Percentiles rank a stretch among this genome's conserved stretches.
Evolutionary conservation across 202 grass and related monocot species (phyloP).

Genomic region (Schoenoplectus tabernaemontani): DNA sequence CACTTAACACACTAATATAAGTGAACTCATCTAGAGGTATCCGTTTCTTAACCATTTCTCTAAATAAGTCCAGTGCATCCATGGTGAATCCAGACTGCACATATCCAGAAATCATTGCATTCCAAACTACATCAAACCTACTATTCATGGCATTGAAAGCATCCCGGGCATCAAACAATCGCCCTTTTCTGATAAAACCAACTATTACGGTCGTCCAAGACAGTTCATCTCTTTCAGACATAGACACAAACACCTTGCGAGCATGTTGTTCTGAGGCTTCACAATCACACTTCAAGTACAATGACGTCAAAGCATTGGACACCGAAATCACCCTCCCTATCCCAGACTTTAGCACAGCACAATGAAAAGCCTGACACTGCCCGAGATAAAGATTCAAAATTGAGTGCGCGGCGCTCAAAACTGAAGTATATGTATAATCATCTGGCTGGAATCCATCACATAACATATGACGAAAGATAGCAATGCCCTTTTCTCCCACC

Average conservation of each 20-base stretch:
- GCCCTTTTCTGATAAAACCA: conserved; percentile 59
- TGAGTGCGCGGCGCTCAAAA: conserved; percentile 59
- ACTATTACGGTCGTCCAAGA: conserved; percentile 85
- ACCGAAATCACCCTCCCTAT: conserved; percentile 35
- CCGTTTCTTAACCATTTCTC: conserved; percentile 49
- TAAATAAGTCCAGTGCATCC: conserved; percentile 69
- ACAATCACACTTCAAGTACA: conserved; percentile 48
- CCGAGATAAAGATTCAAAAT: conserved; percentile 30
- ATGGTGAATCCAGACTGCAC: conserved; percentile 46
- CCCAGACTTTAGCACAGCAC: conserved; percentile 46
- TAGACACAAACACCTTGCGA: conserved; percentile 60
- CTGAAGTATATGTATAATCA: conserved; percentile 62
- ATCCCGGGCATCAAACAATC: conserved; percentile 41
- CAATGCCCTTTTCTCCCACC: conserved; percentile 31
- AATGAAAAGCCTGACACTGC: conserved; percentile 56
- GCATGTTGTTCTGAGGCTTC: conserved; percentile 20
- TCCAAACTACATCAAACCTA: conserved; percentile 76
- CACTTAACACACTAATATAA: conserved; percentile 80
- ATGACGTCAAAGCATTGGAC: conserved; percentile 63
- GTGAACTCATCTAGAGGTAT: conserved; percentile 68
- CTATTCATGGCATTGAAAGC: conserved; percentile 58
- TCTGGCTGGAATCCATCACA: conserved; percentile 43
- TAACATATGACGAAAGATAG: conserved; percentile 48
- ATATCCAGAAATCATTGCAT: conserved; percentile 91
- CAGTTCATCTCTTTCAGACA: conserved; percentile 56